Conservation (phyloP, 1,284 basidiomycete genomes). For the Thelephora terrestris region DNA sequence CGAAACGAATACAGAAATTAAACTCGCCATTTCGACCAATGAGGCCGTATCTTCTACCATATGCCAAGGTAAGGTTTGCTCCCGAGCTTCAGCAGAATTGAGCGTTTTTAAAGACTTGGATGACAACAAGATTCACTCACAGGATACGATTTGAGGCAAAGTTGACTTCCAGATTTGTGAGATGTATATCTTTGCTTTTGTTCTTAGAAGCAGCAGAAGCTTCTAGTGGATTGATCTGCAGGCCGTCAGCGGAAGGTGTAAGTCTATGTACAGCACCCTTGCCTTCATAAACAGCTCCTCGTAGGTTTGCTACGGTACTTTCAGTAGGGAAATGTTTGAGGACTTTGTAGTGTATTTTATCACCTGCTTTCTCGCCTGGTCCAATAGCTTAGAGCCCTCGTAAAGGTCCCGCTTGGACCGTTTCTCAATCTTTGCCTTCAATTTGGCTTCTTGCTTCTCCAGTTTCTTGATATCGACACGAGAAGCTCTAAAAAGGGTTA, state of each 20-base stretch:
- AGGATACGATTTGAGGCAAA: constrained; percentile 92
- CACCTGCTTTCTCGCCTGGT: constrained; percentile 86
- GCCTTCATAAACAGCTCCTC: constrained; percentile 96
- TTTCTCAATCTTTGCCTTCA: constrained; percentile 96
- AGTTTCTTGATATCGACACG: constrained; percentile 97
- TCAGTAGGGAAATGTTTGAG: neutral
- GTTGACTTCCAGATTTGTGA: constrained; percentile 92
- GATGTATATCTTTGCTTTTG: constrained; percentile 95
- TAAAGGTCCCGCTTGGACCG: constrained; percentile 82
- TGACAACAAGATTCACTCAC: constrained; percentile 33
- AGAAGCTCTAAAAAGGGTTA: constrained; percentile 53
- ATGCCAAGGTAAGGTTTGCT: constrained; percentile 80
- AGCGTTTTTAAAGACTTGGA: neutral
- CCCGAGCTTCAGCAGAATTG: constrained; percentile 42
- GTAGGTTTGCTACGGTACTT: constrained; percentile 68
- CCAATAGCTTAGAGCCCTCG: constrained; percentile 92
- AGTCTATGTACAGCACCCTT: constrained; percentile 23
- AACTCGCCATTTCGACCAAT: constrained; percentile 68
- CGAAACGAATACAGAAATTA: constrained; percentile 11
- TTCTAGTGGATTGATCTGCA: constrained; percentile 86
- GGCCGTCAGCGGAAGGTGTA: constrained; percentile 16
- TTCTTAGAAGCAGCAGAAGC: constrained; percentile 73
- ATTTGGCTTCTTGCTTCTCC: constrained; percentile 97
- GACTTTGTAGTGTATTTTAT: neutral
- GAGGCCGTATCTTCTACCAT: constrained; percentile 82